Evolutionary conservation across 2,329 filamentous ascomycete genomes (phyloP).

Genomic region (Tolypocladium tundrense): DNA sequence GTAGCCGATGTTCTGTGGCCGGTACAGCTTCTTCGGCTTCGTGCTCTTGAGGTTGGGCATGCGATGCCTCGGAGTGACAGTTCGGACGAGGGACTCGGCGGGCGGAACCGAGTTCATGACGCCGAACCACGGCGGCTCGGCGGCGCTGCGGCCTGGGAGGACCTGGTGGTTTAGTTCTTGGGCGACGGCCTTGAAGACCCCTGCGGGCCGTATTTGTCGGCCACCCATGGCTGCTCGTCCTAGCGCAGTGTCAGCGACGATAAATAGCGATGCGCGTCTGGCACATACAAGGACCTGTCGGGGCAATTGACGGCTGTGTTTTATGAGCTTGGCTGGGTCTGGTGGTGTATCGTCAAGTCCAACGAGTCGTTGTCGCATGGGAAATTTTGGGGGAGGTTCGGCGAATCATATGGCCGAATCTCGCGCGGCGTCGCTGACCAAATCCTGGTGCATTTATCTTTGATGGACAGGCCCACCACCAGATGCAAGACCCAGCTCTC

Average conservation of each 20-base stretch:
- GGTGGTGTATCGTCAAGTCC: neutral
- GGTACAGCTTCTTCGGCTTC: slow-evolving; percentile 64
- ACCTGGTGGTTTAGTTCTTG: slow-evolving; percentile 31
- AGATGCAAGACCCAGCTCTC: neutral
- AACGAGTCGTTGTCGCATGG: neutral
- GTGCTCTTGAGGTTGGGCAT: slow-evolving; percentile 29
- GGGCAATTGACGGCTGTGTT: neutral
- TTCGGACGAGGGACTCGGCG: slow-evolving; percentile 45
- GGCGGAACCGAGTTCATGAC: slow-evolving; percentile 45
- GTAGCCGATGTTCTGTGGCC: slow-evolving; percentile 67
- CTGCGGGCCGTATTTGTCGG: slow-evolving; percentile 34
- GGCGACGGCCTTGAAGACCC: slow-evolving; percentile 35
- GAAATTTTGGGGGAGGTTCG: slow-evolving; percentile 9
- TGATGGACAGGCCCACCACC: neutral
- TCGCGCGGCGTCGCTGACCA: neutral
- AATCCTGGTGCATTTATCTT: neutral
- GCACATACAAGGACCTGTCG: neutral
- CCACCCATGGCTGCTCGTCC: slow-evolving; percentile 23
- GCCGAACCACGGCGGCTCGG: slow-evolving; percentile 38
- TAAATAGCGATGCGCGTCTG: neutral
- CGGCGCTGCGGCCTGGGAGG: slow-evolving; percentile 20
- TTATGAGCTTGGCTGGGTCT: neutral
- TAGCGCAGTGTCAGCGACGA: neutral
- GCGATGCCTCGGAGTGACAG: slow-evolving; percentile 37
- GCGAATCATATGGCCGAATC: slow-evolving; percentile 12